Percentiles rank a stretch among this genome's conserved stretches.
Conservation (phyloP, 331 rosid species). For the Quercus lobata region DNA sequence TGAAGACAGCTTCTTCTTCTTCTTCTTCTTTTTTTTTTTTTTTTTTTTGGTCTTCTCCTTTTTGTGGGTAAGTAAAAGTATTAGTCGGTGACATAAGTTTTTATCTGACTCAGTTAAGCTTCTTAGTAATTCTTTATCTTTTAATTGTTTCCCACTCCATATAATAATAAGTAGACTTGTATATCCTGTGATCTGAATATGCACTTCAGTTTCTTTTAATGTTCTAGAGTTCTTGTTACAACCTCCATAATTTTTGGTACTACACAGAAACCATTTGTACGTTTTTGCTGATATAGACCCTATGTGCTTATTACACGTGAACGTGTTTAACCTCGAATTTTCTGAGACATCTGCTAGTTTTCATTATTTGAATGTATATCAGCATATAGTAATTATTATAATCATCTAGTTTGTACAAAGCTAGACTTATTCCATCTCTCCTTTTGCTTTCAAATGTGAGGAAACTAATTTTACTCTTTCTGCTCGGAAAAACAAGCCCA, state of each 20-base stretch:
- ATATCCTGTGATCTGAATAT: not conserved
- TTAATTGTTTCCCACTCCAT: not conserved
- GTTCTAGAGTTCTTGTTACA: not conserved
- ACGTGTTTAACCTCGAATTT: not conserved
- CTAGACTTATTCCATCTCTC: not conserved
- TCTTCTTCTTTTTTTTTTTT: no score
- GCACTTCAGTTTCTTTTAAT: not conserved
- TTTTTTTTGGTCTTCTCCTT: no score
- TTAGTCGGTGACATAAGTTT: not conserved
- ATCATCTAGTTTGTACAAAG: not conserved
- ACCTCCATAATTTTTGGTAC: not conserved
- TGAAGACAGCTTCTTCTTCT: not conserved
- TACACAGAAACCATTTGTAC: not conserved
- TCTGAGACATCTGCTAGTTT: not conserved
- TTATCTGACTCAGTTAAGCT: not conserved
- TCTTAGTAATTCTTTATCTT: not conserved
- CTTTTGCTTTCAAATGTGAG: not conserved
- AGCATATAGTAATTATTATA: not conserved
- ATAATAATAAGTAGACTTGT: not conserved
- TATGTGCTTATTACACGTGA: not conserved
- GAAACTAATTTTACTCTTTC: not conserved
- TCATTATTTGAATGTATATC: not conserved
- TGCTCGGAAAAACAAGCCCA: not conserved
- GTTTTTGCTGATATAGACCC: no score
- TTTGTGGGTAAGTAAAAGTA: not conserved